Conservation (phyloP, 169 alveolate species). For the Theileria equi region DNA sequence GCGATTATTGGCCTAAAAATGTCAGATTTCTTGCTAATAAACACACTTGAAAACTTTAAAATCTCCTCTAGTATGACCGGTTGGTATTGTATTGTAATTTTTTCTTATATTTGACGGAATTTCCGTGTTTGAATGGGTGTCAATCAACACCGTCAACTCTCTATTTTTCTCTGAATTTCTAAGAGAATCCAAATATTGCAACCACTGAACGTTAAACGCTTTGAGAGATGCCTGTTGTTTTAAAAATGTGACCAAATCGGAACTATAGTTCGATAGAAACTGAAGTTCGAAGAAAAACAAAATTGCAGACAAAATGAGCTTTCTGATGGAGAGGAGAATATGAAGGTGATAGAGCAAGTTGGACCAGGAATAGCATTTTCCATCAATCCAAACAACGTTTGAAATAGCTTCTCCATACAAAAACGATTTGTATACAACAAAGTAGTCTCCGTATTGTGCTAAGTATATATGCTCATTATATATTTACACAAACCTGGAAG, state of each 20-base stretch:
- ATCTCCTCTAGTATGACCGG: constrained; percentile 19
- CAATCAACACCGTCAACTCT: not conserved
- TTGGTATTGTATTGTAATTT: constrained; percentile 25
- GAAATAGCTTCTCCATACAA: constrained; percentile 14
- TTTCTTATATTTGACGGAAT: constrained; percentile 17
- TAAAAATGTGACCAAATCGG: constrained; percentile 30
- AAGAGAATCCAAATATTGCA: not conserved
- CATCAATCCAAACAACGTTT: constrained; percentile 18
- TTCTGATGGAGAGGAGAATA: constrained; percentile 40
- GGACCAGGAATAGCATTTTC: constrained; percentile 38
- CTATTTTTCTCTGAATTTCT: constrained; percentile 2
- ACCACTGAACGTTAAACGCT: constrained; percentile 61
- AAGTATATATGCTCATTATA: not conserved
- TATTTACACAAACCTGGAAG: constrained; percentile 5
- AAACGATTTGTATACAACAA: constrained; percentile 7
- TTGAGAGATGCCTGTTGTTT: constrained; percentile 34
- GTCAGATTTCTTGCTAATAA: not conserved
- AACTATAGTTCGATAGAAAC: constrained; percentile 50
- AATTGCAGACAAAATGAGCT: constrained; percentile 34
- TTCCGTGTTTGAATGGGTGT: constrained; percentile 34
- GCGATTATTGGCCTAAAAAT: constrained; percentile 46
- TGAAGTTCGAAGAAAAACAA: constrained; percentile 52
- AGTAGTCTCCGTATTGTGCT: not conserved
- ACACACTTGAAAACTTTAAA: constrained; percentile 25
- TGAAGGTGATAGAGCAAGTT: constrained; percentile 39